Evolutionary conservation across 1,284 basidiomycete species (phyloP), one percentile per base, ranked within the genome.

Genomic region (Spongiforma sp.): DNA sequence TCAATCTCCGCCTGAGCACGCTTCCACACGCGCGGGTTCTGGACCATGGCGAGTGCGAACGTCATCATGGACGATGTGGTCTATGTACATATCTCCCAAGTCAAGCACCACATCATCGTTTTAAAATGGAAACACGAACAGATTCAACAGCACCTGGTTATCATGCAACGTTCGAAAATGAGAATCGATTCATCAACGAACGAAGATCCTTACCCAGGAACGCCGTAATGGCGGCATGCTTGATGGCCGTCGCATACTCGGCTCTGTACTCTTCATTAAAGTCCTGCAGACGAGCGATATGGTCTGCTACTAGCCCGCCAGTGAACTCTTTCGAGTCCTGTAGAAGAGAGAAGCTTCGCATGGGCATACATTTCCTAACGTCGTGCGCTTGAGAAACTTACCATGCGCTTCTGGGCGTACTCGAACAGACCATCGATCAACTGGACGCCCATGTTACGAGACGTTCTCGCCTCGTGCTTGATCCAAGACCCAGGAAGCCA

Each of bases 41-140:
- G 60, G 1, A 74, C 69, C 79, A 82, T 80, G 1, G 74, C 75
- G 21, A 80, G 71, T 9, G 77, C 66, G 53, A 79, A 79, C 17
- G 71, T 65, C 21, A 50, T 8, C 3, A 72, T 7, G 1, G 14
- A 4, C 5, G 65, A 63, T 2, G 43, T 65, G 4, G 71, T 64
- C 68, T 73, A 46, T 58, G 14, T 12, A 7, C n/a, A n/a, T n/a
- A n/a, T n/a, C n/a, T 2, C 10, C 8, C 5, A 7, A n/a, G n/a
- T n/a, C 71, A 8, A 72, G 60, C 28, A 8, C 21, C 19, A 4
- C 5, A 28, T 46, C 8, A 33, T 32, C 24, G 33, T 6, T 10
- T 1, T 9, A 5, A 2, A 55, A 3, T 32, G 5, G 37, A 1
- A 2, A 14, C 24, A 65, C 72, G 43, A 14, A 73, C 72, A 57